Conservation (phyloP, 306 rosid genomes). For the Acmispon strigosus region DNA sequence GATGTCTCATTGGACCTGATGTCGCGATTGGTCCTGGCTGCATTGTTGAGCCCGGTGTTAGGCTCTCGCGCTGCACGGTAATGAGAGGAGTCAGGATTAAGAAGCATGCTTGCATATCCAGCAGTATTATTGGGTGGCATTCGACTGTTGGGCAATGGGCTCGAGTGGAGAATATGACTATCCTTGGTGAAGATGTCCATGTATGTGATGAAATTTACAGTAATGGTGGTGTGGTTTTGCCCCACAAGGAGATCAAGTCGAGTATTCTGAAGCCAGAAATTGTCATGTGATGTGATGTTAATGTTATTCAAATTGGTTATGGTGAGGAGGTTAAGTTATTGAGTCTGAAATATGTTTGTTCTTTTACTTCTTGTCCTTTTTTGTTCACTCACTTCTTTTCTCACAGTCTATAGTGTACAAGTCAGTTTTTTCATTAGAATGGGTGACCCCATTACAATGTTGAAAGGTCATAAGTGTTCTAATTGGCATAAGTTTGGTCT, state of each 20-base stretch:
- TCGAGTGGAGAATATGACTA: constrained; percentile 92
- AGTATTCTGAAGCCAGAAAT: constrained; percentile 96
- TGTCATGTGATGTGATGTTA: constrained; percentile 81
- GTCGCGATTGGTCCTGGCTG: constrained; percentile 98
- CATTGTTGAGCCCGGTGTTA: constrained; percentile 77
- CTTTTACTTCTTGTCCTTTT: neutral
- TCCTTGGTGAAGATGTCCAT: constrained; percentile 93
- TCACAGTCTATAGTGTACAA: constrained; percentile 8
- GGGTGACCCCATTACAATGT: constrained; percentile 20
- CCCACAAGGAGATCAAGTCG: constrained; percentile 95
- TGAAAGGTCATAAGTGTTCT: constrained; percentile 15
- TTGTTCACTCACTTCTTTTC: neutral
- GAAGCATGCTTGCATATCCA: constrained; percentile 88
- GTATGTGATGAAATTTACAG: constrained; percentile 88
- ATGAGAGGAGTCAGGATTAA: constrained; percentile 86
- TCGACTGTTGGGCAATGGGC: constrained; percentile 97
- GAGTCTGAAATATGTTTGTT: constrained; percentile 23
- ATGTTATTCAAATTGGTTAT: constrained; percentile 12
- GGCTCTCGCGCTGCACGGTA: constrained; percentile 88
- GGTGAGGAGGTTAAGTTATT: constrained; percentile 21
- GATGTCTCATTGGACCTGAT: constrained; percentile 93
- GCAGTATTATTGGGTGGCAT: constrained; percentile 95
- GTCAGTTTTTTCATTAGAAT: constrained; percentile 23
- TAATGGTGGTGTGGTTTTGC: constrained; percentile 92
- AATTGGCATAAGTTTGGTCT: constrained; percentile 22